Evolutionary conservation across 306 rosid genomes (phyloP).

Genomic region (Cyclanthera cordifolia): DNA sequence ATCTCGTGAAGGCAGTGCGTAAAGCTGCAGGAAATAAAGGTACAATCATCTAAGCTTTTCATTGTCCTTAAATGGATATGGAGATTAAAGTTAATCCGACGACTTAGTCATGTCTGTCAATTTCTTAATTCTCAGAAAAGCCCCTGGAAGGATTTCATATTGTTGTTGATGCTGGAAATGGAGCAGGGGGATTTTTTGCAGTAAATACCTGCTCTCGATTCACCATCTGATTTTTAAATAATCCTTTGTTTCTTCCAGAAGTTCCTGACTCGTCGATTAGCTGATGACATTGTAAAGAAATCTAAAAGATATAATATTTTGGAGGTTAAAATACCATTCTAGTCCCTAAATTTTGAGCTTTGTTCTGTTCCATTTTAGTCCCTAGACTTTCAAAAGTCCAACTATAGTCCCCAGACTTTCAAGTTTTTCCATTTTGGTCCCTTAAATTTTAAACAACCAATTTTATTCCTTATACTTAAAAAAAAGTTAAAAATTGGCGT

Average conservation of each 20-base stretch:
- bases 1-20: slow-evolving; percentile 75
- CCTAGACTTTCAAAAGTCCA: too few species aligned
- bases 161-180: slow-evolving; percentile 94
- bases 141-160: slow-evolving; percentile 92
- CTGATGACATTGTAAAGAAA: background rate
- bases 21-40: slow-evolving; percentile 85
- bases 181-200: slow-evolving; percentile 90
- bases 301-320: background rate
- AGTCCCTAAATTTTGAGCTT: too few species aligned
- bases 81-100: slow-evolving; percentile 7
- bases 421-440: too few species aligned
- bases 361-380: too few species aligned
- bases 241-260: background rate
- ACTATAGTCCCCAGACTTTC: too few species aligned
- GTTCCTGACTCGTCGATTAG: background rate
- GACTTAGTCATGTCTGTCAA: background rate
- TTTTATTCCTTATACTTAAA: too few species aligned
- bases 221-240: background rate
- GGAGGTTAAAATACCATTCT: background rate
- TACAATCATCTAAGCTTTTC: slow-evolving; percentile 22
- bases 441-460: too few species aligned
- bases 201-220: slow-evolving; percentile 29
- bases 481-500: too few species aligned
- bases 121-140: slow-evolving; percentile 40
- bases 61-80: slow-evolving; percentile 12